A percentile compares a stretch with the other conserved stretches of the same genome.
Conservation (phyloP, 129 eudicot genomes). For the Arctium minus region DNA sequence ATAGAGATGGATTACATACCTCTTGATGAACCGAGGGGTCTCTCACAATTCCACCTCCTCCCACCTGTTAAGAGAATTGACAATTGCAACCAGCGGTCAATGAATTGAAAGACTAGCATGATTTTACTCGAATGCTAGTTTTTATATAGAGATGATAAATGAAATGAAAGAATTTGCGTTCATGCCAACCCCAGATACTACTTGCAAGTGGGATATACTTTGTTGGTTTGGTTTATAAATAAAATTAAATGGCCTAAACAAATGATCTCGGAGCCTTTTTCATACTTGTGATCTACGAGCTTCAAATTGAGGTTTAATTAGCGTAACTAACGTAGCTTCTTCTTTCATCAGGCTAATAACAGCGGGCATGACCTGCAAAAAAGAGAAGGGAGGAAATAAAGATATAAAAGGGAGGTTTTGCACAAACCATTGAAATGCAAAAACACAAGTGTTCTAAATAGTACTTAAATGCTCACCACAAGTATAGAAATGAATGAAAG, state of each 20-base stretch:
- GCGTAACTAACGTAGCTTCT: conserved; percentile 69
- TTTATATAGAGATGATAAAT: not conserved
- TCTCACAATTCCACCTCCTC: conserved; percentile 96
- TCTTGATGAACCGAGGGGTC: conserved; percentile 91
- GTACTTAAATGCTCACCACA: conserved; percentile 43
- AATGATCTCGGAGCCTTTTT: not conserved
- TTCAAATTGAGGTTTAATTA: conserved; percentile 97
- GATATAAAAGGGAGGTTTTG: not conserved
- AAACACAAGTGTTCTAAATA: not conserved
- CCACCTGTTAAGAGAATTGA: conserved; percentile 52
- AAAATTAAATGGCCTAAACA: not conserved
- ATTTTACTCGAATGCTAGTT: not conserved
- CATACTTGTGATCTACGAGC: conserved; percentile 93
- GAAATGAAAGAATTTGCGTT: too few relatives aligned
- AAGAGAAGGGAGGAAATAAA: not conserved
- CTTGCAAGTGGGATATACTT: too few relatives aligned
- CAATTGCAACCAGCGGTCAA: not conserved
- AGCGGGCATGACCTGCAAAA: conserved; percentile 92
- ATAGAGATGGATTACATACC: conserved; percentile 33
- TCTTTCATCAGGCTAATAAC: conserved; percentile 82
- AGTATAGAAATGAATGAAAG: conserved; percentile 96
- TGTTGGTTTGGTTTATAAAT: not conserved
- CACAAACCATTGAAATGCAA: not conserved
- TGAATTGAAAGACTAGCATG: not conserved
- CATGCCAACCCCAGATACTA: too few relatives aligned